These are phyloP conservation scores for Pythium utonaiense DNA, from an alignment of 352 stramenopile species.

Conservation along the genomic window DNA sequence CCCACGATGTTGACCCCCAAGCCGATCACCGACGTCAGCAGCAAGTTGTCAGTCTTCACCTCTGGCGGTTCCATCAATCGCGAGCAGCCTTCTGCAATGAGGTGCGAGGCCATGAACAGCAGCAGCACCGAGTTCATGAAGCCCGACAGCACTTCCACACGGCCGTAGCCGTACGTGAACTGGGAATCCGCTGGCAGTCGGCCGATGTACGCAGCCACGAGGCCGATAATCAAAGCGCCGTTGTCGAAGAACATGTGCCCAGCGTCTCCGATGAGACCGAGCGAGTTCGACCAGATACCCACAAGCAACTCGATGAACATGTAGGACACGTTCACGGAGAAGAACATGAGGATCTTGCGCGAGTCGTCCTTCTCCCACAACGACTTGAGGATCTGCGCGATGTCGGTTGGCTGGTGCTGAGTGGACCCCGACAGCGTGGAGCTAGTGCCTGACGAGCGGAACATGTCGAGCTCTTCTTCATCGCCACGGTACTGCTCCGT, in stretches of 20 bases:
- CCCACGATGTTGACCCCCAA: constrained; percentile 86
- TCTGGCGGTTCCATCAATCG: constrained; percentile 74
- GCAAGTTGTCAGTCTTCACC: constrained; percentile 78
- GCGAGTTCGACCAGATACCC: constrained; percentile 79
- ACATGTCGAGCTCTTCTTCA: constrained; percentile 46
- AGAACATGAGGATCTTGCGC: constrained; percentile 78
- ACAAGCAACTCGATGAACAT: constrained; percentile 88
- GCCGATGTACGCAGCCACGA: constrained; percentile 80
- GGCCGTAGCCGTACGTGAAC: constrained; percentile 85
- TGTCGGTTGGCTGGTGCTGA: constrained; percentile 9
- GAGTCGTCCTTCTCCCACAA: constrained; percentile 60
- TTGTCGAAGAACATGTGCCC: constrained; percentile 91
- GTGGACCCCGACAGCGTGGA: background rate
- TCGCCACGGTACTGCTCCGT: constrained; percentile 14
- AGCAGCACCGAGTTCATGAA: constrained; percentile 87
- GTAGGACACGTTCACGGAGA: constrained; percentile 76
- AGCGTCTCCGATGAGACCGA: constrained; percentile 83
- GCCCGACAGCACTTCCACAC: constrained; percentile 83
- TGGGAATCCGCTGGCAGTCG: constrained; percentile 60
- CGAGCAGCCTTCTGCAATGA: constrained; percentile 76
- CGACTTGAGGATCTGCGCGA: constrained; percentile 29
- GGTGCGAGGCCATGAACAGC: constrained; percentile 76
- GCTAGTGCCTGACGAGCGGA: constrained; percentile 15
- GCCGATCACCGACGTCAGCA: constrained; percentile 80
- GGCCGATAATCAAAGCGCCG: constrained; percentile 75